Conservation (phyloP, 2,329 filamentous ascomycete genomes). For the Neonectria magnoliae region DNA sequence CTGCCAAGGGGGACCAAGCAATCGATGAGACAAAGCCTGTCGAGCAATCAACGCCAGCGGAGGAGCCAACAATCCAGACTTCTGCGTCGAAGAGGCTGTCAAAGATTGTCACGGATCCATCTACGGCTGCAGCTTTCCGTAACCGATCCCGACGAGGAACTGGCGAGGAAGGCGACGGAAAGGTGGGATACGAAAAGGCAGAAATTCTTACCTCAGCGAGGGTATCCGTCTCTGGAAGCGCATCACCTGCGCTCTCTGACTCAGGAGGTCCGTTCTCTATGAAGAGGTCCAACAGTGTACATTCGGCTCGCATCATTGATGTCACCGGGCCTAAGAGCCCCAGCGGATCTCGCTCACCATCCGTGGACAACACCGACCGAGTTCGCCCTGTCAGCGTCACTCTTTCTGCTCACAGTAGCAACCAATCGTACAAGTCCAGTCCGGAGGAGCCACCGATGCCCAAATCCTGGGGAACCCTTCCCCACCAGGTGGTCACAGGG, state of each 20-base stretch:
- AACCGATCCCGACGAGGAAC: conserved; percentile 26
- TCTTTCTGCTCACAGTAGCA: conserved; percentile 51
- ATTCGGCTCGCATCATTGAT: conserved; percentile 68
- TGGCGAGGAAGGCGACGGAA: conserved; percentile 56
- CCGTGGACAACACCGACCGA: conserved; percentile 57
- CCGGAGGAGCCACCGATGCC: conserved; percentile 52
- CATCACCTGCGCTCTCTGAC: conserved; percentile 61
- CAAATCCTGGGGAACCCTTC: conserved; percentile 36
- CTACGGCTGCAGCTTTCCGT: conserved; percentile 18
- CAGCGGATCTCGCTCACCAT: conserved; percentile 59
- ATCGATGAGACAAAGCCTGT: conserved; percentile 12
- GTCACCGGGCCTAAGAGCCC: conserved; percentile 64
- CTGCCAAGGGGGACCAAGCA: conserved; percentile 20
- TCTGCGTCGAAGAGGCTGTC: conserved; percentile 33
- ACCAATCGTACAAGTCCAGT: conserved; percentile 47
- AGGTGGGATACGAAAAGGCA: conserved; percentile 64
- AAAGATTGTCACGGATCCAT: conserved; percentile 37
- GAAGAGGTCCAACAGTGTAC: conserved; percentile 58
- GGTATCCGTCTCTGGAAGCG: conserved; percentile 63
- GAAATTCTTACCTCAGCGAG: conserved; percentile 67
- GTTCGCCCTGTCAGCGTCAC: conserved; percentile 50
- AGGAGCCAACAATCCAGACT: conserved; percentile 21
- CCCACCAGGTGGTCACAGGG: conserved; percentile 33
- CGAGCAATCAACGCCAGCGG: conserved; percentile 16
- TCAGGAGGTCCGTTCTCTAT: conserved; percentile 51